Conservation (phyloP, 148 eudicot genomes). For the Spergularia bocconei region DNA sequence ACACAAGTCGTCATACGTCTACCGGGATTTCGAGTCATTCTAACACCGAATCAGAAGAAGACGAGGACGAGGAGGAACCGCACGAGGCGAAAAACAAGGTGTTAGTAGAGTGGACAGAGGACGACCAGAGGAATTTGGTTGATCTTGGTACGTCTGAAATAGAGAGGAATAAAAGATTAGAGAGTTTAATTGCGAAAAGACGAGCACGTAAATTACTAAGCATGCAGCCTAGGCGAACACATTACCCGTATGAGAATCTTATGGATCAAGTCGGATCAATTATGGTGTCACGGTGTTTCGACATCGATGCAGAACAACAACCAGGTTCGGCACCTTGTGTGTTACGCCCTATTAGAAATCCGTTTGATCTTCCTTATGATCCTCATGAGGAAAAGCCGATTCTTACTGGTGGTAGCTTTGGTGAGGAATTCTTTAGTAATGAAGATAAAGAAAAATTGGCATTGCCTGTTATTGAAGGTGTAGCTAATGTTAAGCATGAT, state of each 20-base stretch:
- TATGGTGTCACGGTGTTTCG: slow-evolving; percentile 24
- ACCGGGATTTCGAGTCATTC: slow-evolving; percentile 21
- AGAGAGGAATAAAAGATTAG: slow-evolving; percentile 65
- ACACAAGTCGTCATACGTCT: slow-evolving; percentile 12
- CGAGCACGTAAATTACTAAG: slow-evolving; percentile 50
- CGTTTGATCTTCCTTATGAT: slow-evolving; percentile 86
- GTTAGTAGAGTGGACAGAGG: slow-evolving; percentile 50
- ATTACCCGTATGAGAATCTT: slow-evolving; percentile 26
- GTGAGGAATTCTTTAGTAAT: slow-evolving; percentile 45
- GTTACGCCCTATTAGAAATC: slow-evolving; percentile 49
- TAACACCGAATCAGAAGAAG: slow-evolving; percentile 31
- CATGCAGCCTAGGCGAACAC: slow-evolving; percentile 39
- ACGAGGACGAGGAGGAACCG: slow-evolving; percentile 36
- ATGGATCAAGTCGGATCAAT: slow-evolving; percentile 24
- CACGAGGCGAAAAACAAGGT: slow-evolving; percentile 36
- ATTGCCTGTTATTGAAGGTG: slow-evolving; percentile 50
- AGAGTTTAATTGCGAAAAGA: slow-evolving; percentile 63
- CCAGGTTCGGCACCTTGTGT: slow-evolving; percentile 77
- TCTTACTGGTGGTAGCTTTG: slow-evolving; percentile 63
- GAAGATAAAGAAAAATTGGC: slow-evolving; percentile 41
- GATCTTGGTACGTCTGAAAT: slow-evolving; percentile 58
- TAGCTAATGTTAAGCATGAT: slow-evolving; percentile 39
- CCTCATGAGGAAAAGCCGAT: slow-evolving; percentile 76
- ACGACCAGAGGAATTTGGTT: slow-evolving; percentile 51
- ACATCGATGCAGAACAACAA: slow-evolving; percentile 21